phyloP scores from a whole-genome alignment of 164 flowering plant genomes.

The Magnolia officinalis region DNA sequence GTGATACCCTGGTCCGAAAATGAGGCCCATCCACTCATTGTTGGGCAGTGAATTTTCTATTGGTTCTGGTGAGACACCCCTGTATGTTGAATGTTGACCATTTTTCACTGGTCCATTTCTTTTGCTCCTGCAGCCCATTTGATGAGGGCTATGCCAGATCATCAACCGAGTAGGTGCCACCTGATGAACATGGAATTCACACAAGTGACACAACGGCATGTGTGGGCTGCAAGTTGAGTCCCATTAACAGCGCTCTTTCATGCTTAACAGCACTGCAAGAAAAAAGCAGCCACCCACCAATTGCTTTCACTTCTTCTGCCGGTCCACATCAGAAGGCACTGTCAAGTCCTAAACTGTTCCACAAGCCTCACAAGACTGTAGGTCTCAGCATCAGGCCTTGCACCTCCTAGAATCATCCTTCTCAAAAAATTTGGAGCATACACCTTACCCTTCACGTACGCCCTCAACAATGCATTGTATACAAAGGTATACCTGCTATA shows the following conservation, averaged over 20 bases:
- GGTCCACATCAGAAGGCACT: not conserved
- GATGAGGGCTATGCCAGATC: not conserved
- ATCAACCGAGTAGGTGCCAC: not conserved
- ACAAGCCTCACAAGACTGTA: slow-evolving; percentile 72
- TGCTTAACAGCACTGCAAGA: not conserved
- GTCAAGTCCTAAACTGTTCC: slow-evolving; percentile 45
- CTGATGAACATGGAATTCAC: not conserved
- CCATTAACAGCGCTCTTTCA: not conserved
- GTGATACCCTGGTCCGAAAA: not conserved
- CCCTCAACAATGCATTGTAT: slow-evolving; percentile 72
- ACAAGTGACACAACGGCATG: not conserved
- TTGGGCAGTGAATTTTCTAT: not conserved
- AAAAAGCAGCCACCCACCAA: not conserved
- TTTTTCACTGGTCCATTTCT: no score
- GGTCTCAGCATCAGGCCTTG: slow-evolving; percentile 90
- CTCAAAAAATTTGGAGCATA: slow-evolving; percentile 68
- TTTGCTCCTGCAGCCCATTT: no score
- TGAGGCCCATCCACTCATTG: not conserved
- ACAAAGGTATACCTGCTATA: slow-evolving; percentile 83
- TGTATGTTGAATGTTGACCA: not conserved
- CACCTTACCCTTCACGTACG: slow-evolving; percentile 76
- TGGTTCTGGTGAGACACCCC: not conserved
- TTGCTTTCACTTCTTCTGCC: not conserved
- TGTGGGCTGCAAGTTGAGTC: not conserved
- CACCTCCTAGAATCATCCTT: slow-evolving; percentile 86